Evolutionary conservation across 1,284 basidiomycete genomes (phyloP).

Genomic region (Irpex lacteus): DNA sequence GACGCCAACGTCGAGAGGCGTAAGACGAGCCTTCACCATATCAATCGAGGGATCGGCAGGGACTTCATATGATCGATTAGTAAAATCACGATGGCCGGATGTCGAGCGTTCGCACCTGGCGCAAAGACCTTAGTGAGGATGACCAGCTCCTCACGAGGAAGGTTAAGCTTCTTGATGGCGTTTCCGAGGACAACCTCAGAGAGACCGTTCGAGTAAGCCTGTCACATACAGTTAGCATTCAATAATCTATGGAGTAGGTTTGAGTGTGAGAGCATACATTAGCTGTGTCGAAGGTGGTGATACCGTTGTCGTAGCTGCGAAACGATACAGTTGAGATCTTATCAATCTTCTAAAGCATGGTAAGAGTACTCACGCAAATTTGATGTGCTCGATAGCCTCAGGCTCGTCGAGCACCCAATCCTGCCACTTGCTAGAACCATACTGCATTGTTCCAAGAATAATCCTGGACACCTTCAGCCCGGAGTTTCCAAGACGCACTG

Average conservation of each 20-base stretch:
- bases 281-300: conserved; percentile 51
- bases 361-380: conserved; percentile 30
- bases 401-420: conserved; percentile 39
- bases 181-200: conserved; percentile 58
- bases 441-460: conserved; percentile 44
- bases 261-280: conserved; percentile 27
- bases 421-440: conserved; percentile 35
- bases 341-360: neutral
- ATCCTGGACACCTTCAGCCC: conserved; percentile 44
- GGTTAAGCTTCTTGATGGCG: conserved; percentile 51
- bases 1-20: conserved; percentile 28
- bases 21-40: conserved; percentile 13
- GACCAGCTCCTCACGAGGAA: conserved; percentile 55
- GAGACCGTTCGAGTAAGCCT: conserved; percentile 39
- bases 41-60: conserved; percentile 40
- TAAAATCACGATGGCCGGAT: neutral
- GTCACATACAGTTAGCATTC: neutral
- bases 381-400: conserved; percentile 37
- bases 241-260: conserved; percentile 9
- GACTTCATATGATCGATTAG: conserved; percentile 10
- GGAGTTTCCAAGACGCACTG: conserved; percentile 42
- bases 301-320: conserved; percentile 30
- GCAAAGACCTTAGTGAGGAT: conserved; percentile 50
- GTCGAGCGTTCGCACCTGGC: neutral
- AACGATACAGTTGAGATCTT: neutral